Base-by-base conservation (phyloP, 2,329 filamentous ascomycete genomes). In the Ploettnerulaceae sp. region DNA sequence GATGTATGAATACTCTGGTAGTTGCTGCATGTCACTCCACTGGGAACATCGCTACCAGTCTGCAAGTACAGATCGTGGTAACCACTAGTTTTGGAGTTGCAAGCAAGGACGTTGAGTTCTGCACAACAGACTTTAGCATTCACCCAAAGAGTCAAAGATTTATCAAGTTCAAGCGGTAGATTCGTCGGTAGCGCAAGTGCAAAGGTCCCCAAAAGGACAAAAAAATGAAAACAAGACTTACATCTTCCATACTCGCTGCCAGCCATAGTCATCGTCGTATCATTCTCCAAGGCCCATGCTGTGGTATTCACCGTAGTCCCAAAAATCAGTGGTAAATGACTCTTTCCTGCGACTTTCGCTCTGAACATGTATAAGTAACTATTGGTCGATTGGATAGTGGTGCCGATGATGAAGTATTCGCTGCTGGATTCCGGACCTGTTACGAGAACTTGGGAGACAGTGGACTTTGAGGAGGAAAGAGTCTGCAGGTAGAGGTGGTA, bases 51-150 rank as follows among this genome's bases (percentile, higher is more conserved):
- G 38, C 68, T 72, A 1, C 74, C 73, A 1, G 71, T 76, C 62
- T 77, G 74, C 35, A 77, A 61, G 53, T 70, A 77, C 11, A 77
- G 54, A 60, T 74, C 71, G 61, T 72, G 77, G 39, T 72, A 76
- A 11, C 55, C 54, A 18, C 47, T 52, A 1, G 58, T 64, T 9
- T 65, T 64, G 9, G 70, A 60, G 49, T 67, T 62, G 55, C 74
- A 77, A 8, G 66, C 73, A 2, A 77, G 60, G 58, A 75, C 76
- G 54, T 77, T 76, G 41, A 77, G 64, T 59, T 76, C 67, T 68
- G 34, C n/a, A n/a, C n/a, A n/a, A n/a, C n/a, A n/a, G n/a, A n/a
- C n/a, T n/a, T n/a, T n/a, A n/a, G n/a, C n/a, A n/a, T n/a, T 18
- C 47, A 11, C 11, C 18, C 4, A 22, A 36, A n/a, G n/a, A n/a